Percentiles rank a stretch among this genome's conserved stretches.
Evolutionary conservation across 805 yeast genomes (phyloP).

Genomic region (Cyberlindnera mrakii): DNA sequence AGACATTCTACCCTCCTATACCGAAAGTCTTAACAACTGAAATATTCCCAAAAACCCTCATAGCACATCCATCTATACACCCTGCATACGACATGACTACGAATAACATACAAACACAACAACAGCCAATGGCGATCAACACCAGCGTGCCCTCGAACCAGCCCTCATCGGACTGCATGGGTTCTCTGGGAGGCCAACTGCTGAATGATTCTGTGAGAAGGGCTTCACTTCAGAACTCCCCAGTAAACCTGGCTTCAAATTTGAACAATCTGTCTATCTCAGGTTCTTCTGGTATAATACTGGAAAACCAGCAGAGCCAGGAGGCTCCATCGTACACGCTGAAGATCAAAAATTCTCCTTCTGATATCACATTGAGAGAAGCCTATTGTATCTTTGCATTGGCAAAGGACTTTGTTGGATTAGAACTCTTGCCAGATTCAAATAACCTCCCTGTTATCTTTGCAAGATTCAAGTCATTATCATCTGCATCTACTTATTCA

Average conservation of each 20-base stretch:
- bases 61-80: too few species aligned
- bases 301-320: conserved; percentile 2
- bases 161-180: conserved; percentile 19
- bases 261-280: conserved; percentile 16
- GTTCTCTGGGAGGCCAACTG: conserved; percentile 2
- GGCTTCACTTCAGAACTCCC: conserved; percentile 19
- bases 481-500: conserved; percentile 39
- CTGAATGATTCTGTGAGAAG: conserved; percentile 12
- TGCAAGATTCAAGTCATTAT: conserved; percentile 40
- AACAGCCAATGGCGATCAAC: conserved; percentile 7
- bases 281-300: neutral
- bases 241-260: conserved; percentile 16
- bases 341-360: conserved; percentile 52
- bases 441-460: conserved; percentile 30
- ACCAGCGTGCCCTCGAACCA: conserved; percentile 15
- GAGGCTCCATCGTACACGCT: conserved; percentile 21
- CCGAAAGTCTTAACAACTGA: too few species aligned
- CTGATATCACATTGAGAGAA: conserved; percentile 60
- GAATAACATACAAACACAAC: conserved; percentile 6
- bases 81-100: conserved; percentile 3
- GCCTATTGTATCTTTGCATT: conserved; percentile 61
- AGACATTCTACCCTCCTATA: too few species aligned
- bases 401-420: conserved; percentile 52
- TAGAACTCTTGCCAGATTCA: conserved; percentile 39
- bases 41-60: too few species aligned